A percentile compares a stretch with the other conserved stretches of the same genome.
These are phyloP conservation scores for Rhodotorula kratochvilovae DNA, from an alignment of 768 basidiomycete species.

Conservation along the genomic window DNA sequence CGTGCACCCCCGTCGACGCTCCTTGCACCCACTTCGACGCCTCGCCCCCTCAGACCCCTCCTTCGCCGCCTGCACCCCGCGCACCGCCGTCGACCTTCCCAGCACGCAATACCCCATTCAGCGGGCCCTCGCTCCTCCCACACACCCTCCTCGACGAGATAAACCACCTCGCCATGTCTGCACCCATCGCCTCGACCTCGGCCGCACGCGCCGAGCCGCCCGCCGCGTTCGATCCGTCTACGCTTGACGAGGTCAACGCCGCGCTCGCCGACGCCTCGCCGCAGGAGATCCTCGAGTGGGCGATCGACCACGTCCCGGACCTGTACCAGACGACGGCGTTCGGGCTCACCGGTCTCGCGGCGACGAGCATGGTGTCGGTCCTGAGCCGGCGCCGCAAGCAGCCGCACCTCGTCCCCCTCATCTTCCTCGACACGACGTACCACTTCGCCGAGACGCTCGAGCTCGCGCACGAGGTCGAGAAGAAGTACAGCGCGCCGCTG, in stretches of 20 bases:
- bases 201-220: background rate
- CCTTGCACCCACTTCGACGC: background rate
- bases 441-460: constrained; percentile 90
- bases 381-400: constrained; percentile 39
- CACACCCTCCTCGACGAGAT: too few species aligned
- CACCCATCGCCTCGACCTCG: constrained; percentile 2
- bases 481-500: constrained; percentile 66
- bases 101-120: background rate
- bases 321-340: constrained; percentile 88
- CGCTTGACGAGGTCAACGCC: constrained; percentile 58
- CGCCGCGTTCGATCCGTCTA: constrained; percentile 16
- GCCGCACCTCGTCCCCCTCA: constrained; percentile 61
- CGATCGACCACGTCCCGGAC: constrained; percentile 68
- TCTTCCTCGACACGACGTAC: constrained; percentile 94
- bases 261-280: constrained; percentile 68
- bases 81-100: too few species aligned
- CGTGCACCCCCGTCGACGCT: background rate
- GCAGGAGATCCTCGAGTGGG: constrained; percentile 82
- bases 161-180: background rate
- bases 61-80: background rate
- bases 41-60: background rate
- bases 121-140: background rate
- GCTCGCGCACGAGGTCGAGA: constrained; percentile 74
- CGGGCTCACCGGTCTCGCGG: constrained; percentile 87
- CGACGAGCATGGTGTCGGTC: constrained; percentile 89